Evolutionary conservation across 495 filamentous ascomycete species (phyloP), one percentile per base, ranked within the genome.

Genomic region (Talaromyces borbonicus): DNA sequence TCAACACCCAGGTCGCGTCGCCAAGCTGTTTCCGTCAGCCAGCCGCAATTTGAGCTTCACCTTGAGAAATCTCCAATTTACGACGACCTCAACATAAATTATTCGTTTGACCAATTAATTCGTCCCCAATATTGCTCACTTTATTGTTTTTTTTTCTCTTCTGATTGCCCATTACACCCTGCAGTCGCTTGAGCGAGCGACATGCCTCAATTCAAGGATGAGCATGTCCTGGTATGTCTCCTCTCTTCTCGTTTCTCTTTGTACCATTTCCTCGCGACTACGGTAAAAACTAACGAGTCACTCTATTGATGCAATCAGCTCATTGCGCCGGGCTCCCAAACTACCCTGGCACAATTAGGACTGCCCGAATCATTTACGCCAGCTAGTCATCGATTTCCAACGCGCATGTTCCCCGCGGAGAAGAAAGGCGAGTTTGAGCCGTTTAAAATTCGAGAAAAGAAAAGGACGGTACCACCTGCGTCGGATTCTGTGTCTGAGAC

Each of bases 251-350:
- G n/a, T n/a, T n/a, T n/a, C n/a, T n/a, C n/a, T n/a, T n/a, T n/a
- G n/a, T n/a, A n/a, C n/a, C n/a, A n/a, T n/a, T n/a, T n/a, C 33
- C 3, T 37, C 33, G 14, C 15, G 9, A n/a, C 22, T 15, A 15
- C 35, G 35, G 22, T 11, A 38, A 20, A 20, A 14, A 20, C 35
- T 38, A 12, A 38, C 18, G 19, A 11, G 16, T 29, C 19, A 38
- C 29, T 51, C n/a, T 59, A 39, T 16, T 46, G 12, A 36, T 22
- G 27, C 23, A 18, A 16, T 11, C 53, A 86, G 82, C 78, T 98
- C 64, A 90, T 98, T 69, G 87, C 85, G 62, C 92, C 93, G 31
- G 92, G 92, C 55, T 95, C 89, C 57, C 83, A 87, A 62, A 89
- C 84, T 47, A 96, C 89, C 50, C 78, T 95, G 60, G 93, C 90